These are phyloP conservation scores for Leersia perrieri DNA, from an alignment of 176 grass and related monocot genomes.

Conservation along the genomic window DNA sequence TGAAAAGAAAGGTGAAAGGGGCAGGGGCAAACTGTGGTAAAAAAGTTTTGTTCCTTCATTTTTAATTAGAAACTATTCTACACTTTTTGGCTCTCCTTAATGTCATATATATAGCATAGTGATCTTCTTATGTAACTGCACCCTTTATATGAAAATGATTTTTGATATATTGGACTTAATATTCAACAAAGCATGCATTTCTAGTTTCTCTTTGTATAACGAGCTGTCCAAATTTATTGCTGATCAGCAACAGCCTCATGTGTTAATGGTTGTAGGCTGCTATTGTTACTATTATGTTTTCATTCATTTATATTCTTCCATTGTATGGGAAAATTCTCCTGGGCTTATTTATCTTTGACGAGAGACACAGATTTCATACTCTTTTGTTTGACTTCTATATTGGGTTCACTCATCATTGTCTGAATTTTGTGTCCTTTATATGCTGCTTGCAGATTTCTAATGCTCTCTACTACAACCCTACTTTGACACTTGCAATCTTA, in stretches of 20 bases:
- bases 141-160: no score
- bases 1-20: no score
- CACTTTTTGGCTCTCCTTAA: no score
- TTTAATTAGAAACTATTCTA: no score
- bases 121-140: no score
- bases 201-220: not conserved
- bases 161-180: no score
- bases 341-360: not conserved
- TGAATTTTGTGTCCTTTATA: not conserved
- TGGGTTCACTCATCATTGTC: not conserved
- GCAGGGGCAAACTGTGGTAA: no score
- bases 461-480: constrained; percentile 77
- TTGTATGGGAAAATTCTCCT: not conserved
- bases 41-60: no score
- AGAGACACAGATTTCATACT: not conserved
- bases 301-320: not conserved
- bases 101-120: no score
- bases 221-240: not conserved
- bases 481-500: constrained; percentile 63
- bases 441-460: constrained; percentile 68
- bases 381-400: not conserved
- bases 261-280: not conserved
- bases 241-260: not conserved
- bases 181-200: no score
- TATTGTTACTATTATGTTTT: not conserved